Conservation (phyloP, 495 filamentous ascomycete species). For the Neurospora terricola region DNA sequence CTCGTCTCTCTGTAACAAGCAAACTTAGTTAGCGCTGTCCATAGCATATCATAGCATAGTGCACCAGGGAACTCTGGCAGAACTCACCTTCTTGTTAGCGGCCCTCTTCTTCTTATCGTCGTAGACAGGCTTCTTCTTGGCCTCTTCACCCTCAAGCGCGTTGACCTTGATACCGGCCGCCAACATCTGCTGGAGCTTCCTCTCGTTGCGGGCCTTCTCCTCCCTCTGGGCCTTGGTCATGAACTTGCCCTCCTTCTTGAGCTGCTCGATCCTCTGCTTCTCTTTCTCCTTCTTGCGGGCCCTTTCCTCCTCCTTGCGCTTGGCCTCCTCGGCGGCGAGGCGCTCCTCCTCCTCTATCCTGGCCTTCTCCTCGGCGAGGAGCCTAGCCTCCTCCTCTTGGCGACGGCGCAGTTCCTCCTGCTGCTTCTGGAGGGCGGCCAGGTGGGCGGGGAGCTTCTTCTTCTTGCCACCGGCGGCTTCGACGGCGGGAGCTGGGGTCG, state of each 20-base stretch:
- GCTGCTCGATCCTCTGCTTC: constrained; percentile 87
- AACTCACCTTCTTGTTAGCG: constrained; percentile 52
- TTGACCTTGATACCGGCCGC: constrained; percentile 76
- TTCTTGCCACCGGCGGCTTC: constrained; percentile 51
- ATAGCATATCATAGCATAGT: neutral
- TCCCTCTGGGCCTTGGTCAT: constrained; percentile 91
- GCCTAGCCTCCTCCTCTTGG: constrained; percentile 65
- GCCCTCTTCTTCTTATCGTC: constrained; percentile 65
- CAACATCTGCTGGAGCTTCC: constrained; percentile 90
- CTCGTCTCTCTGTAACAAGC: constrained; percentile 47
- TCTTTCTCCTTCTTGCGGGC: constrained; percentile 88
- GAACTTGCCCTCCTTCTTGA: constrained; percentile 91
- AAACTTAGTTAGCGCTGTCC: neutral
- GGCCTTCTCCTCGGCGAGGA: constrained; percentile 63
- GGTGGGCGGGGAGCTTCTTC: constrained; percentile 79
- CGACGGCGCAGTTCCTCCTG: constrained; percentile 69
- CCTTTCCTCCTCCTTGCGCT: constrained; percentile 39
- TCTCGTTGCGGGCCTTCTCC: constrained; percentile 68
- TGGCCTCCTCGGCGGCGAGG: constrained; percentile 57
- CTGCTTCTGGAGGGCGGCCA: constrained; percentile 80
- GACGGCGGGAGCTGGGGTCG: constrained; percentile 29
- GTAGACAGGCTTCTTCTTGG: constrained; percentile 64
- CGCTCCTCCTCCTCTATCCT: constrained; percentile 60
- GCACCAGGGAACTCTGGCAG: neutral
- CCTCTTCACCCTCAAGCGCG: constrained; percentile 46